Base-by-base conservation (phyloP, 192 early-diverging fungal genomes). In the Endogone sp. region DNA sequence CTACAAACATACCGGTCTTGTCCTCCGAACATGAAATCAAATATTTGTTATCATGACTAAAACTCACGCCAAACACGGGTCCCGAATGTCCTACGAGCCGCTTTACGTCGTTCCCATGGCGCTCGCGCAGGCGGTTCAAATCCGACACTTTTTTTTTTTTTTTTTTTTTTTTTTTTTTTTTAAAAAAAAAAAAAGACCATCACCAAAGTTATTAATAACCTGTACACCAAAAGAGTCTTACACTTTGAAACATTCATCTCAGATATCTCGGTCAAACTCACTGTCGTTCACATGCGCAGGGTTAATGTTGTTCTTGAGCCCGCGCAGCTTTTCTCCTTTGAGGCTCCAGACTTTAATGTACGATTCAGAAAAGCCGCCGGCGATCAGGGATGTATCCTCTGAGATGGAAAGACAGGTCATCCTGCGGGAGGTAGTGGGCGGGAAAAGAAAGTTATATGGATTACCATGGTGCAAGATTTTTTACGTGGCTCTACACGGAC, bases 361-460 rank as follows among this genome's bases (percentile, higher is more conserved):
- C 3, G 96, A 98, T 67, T 99, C 96, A 49, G 93, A 86, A 65
- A 97, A 95, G n/a, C 95, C 98, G 26, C 89, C 94, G 2, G 91
- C 93, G 60, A 97, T 76, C 58, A 94, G 73, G 27, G 88, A 84
- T 29, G 90, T 78, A 71, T 98, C 94, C n/a, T 92, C 82, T 0
- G 95, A 90, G 0, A 95, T 79, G 1, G 85, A 72, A n/a, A 95
- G 67, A 72, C 95, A 97, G 67, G 91, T 98, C 67, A 98, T 75
- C 55, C 87, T 90, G 67, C 22, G 28, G 60, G 49, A 65, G 10
- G 59, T 21, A 60, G 22, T 11, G 59, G 24, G 59, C 59, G 59
- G 16, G 37, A 49, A 49, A 49, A 11, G 1, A 49, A 49, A n/a
- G n/a, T n/a, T n/a, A n/a, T n/a, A n/a, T n/a, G n/a, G n/a, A n/a